Evolutionary conservation across 371 early-diverging fungal species (phyloP), one percentile per base, ranked within the genome.

Genomic region (Mucor piriformis): DNA sequence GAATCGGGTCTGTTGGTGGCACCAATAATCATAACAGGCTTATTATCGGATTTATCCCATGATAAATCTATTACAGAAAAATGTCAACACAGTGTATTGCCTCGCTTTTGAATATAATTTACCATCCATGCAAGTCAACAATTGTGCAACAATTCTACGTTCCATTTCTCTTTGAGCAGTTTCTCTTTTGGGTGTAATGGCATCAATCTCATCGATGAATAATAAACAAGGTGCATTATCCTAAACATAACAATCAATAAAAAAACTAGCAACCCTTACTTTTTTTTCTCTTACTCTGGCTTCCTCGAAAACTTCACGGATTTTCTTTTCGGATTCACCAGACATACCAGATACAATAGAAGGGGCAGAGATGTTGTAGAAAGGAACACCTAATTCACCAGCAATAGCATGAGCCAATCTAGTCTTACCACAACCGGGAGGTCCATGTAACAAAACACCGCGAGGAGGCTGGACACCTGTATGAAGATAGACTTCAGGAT

Each of bases 201-300:
- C 97, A 72, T 99, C 99, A 51, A 99, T 98, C 74, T 99, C 99
- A 73, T 99, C 99, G 59, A 99, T 98, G 69, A 99, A 99, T 50
- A 99, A 77, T 24, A 99, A 75, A 72, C 98, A 94, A 0, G 99
- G 99, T 11, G 98, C 83, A 32, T 66, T 62, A 10, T 61, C 62
- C 69, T 64, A 16, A 15, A 29, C 1, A 7, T n/a, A 15, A 44
- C 6, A 16, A 7, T 3, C 4, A 7, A 7, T 51, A 15, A 21
- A 50, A 4, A 29, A 32, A 2, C 3, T n/a, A n/a, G n/a, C 25
- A 23, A 1, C 2, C 16, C 15, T 15, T 12, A 40, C 32, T 15
- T 10, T 11, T 13, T 24, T 12, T 40, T 37, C 37, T 44, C 49
- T 61, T 71, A 81, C 87, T 68, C 78, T 92, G 12, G 99, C 99